Conservation (phyloP, 2,329 filamentous ascomycete genomes). For the Colletotrichum cereale region DNA sequence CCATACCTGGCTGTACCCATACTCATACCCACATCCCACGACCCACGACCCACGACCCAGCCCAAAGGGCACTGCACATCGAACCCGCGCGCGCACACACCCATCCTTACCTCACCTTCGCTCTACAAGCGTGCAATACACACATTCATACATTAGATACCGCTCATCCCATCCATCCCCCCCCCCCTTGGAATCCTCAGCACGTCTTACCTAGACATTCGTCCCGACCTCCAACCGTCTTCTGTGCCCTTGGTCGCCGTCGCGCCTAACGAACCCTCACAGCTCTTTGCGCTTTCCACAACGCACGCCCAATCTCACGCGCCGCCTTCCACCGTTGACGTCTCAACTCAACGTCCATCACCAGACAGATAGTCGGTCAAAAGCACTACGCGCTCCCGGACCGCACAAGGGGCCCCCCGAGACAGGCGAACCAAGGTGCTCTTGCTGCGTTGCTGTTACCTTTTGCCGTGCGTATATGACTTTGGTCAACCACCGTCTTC, state of each 20-base stretch:
- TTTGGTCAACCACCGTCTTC: conserved; percentile 1
- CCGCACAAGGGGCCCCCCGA: conserved; percentile 1
- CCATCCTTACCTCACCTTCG: conserved; percentile 23
- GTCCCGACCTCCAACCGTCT: conserved; percentile 13
- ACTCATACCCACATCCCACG: conserved; percentile 3
- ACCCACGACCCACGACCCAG: conserved; percentile 18
- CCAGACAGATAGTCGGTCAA: conserved; percentile 5
- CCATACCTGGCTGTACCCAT: conserved; percentile 13
- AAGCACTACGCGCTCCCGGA: conserved; percentile 1
- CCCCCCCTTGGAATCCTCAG: conserved; percentile 10
- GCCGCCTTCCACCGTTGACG: conserved; percentile 22
- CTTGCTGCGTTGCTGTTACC: background rate
- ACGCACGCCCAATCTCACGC: conserved; percentile 1
- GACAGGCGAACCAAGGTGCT: conserved; percentile 3
- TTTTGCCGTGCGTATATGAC: conserved; percentile 23
- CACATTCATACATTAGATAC: conserved; percentile 40
- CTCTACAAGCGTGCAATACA: conserved; percentile 31
- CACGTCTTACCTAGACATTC: conserved; percentile 7
- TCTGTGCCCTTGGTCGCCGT: conserved; percentile 1
- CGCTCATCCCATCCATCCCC: conserved; percentile 39
- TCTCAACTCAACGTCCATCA: conserved; percentile 27
- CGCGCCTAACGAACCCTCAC: conserved; percentile 10
- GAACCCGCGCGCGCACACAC: conserved; percentile 26
- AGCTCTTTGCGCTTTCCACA: background rate
- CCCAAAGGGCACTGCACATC: conserved; percentile 30